phyloP scores from a whole-genome alignment of 371 early-diverging fungal species.

The Rhizopus microsporus region DNA sequence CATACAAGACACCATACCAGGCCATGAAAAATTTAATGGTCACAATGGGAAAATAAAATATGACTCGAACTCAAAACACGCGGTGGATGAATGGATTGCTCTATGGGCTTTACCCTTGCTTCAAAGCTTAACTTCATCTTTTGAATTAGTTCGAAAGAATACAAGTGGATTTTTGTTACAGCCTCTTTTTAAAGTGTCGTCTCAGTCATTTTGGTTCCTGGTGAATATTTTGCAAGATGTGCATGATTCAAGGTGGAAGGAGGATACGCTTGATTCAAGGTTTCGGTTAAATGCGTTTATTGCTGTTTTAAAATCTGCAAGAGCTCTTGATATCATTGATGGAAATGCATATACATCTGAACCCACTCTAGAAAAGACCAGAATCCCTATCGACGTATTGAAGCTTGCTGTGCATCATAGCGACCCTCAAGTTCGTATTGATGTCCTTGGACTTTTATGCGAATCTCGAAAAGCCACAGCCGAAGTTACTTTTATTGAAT shows the following conservation, averaged over 20 bases:
- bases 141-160: slow-evolving; percentile 44
- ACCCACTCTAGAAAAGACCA: slow-evolving; percentile 15
- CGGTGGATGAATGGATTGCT: slow-evolving; percentile 34
- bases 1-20: slow-evolving; percentile 42
- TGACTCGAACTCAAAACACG: slow-evolving; percentile 13
- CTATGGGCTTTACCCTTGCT: slow-evolving; percentile 42
- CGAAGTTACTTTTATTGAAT: slow-evolving; percentile 58
- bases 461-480: slow-evolving; percentile 71
- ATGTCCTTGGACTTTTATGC: slow-evolving; percentile 80
- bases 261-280: slow-evolving; percentile 8
- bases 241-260: slow-evolving; percentile 15
- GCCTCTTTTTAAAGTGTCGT: slow-evolving; percentile 38
- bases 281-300: slow-evolving; percentile 47
- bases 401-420: slow-evolving; percentile 69
- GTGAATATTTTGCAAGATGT: slow-evolving; percentile 34
- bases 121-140: slow-evolving; percentile 36
- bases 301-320: slow-evolving; percentile 50
- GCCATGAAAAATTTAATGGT: slow-evolving; percentile 29
- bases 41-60: slow-evolving; percentile 37
- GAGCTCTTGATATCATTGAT: slow-evolving; percentile 61
- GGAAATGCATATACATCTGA: slow-evolving; percentile 41
- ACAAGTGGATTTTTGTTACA: slow-evolving; percentile 36
- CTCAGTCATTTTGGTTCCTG: slow-evolving; percentile 46
- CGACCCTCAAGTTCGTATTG: slow-evolving; percentile 76
- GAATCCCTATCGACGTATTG: slow-evolving; percentile 39